Percentiles rank a stretch among this genome's conserved stretches.
Evolutionary conservation across 2,329 filamentous ascomycete genomes (phyloP).

Genomic region (Trichoderma guizhouense): DNA sequence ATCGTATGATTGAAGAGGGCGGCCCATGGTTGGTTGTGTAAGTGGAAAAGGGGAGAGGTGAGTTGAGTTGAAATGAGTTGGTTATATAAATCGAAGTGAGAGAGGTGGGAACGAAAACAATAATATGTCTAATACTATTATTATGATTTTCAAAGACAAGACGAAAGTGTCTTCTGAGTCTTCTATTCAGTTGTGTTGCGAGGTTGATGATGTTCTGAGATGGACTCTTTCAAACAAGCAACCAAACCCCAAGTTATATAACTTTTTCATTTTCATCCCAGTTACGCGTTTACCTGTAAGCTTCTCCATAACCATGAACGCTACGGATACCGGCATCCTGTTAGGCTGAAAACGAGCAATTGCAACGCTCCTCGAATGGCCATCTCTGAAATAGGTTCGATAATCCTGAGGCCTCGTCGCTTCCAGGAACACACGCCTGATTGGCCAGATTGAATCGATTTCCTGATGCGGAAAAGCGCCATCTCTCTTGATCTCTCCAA

Average conservation of each 20-base stretch:
- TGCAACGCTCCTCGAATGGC: neutral
- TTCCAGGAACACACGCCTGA: neutral
- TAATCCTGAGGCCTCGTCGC: neutral
- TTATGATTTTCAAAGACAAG: neutral
- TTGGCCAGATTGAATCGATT: conserved; percentile 8
- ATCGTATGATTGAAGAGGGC: conserved; percentile 30
- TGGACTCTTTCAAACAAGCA: neutral
- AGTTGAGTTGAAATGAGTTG: neutral
- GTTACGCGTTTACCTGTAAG: neutral
- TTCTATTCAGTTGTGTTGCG: neutral
- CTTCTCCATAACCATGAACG: neutral
- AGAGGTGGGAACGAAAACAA: neutral
- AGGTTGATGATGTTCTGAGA: neutral
- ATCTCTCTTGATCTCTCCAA: neutral
- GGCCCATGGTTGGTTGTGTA: conserved; percentile 19
- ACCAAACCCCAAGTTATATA: neutral
- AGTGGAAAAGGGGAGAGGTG: neutral
- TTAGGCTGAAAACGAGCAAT: neutral
- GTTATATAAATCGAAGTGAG: neutral
- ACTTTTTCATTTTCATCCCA: neutral
- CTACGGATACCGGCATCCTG: neutral
- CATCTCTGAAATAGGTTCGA: neutral
- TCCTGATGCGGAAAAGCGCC: neutral
- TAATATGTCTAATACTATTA: neutral
- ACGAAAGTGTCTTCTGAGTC: neutral